A percentile compares a stretch with the other conserved stretches of the same genome.
Conservation (phyloP, 2,329 filamentous ascomycete genomes). For the Macrophomina tecta region DNA sequence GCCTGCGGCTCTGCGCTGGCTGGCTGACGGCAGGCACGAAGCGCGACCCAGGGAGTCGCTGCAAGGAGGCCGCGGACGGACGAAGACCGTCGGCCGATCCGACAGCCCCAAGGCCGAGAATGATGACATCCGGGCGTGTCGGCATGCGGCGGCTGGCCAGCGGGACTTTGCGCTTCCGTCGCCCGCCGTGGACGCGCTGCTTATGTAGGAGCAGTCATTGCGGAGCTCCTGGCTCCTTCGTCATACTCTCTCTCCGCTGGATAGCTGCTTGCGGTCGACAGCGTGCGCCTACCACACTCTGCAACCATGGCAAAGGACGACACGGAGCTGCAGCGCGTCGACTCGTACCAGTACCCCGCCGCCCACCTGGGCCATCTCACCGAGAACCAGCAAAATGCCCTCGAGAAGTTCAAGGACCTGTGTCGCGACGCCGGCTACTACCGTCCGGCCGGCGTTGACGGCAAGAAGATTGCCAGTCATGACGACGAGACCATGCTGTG, state of each 20-base stretch:
- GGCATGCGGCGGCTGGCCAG: constrained; percentile 1
- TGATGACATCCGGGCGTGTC: constrained; percentile 22
- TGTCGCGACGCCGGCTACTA: constrained; percentile 70
- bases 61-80: not conserved
- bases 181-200: constrained; percentile 10
- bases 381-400: constrained; percentile 68
- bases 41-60: not conserved
- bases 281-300: not conserved
- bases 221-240: not conserved
- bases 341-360: constrained; percentile 66
- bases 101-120: not conserved
- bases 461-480: constrained; percentile 60
- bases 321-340: constrained; percentile 41
- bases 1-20: constrained; percentile 11
- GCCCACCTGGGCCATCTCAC: constrained; percentile 84
- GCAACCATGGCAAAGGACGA: constrained; percentile 23
- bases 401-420: constrained; percentile 74
- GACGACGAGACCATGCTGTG: constrained; percentile 77
- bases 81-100: constrained; percentile 19
- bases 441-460: constrained; percentile 50
- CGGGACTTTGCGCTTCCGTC: constrained; percentile 23
- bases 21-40: not conserved
- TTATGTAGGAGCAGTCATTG: constrained; percentile 7
- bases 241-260: not conserved
- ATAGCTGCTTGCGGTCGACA: not conserved